Conservation (phyloP, 2,329 filamentous ascomycete species). For the Cercospora sojina region DNA sequence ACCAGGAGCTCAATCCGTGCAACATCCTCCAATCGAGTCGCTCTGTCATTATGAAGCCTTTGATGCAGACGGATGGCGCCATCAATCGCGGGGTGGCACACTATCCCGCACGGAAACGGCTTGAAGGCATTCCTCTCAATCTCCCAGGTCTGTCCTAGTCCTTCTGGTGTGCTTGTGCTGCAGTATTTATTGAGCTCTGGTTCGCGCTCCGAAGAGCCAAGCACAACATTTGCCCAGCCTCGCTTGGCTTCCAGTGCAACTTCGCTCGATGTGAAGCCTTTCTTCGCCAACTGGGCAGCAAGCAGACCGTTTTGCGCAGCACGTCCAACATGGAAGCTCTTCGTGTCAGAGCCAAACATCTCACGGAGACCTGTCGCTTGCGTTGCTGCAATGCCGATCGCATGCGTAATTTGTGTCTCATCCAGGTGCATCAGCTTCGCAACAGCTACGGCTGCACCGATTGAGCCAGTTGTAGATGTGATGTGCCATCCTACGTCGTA, state of each 20-base stretch:
- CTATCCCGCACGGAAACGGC: constrained; percentile 58
- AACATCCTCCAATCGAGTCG: constrained; percentile 38
- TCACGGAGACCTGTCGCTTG: constrained; percentile 56
- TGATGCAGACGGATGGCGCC: constrained; percentile 50
- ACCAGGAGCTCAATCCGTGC: constrained; percentile 46
- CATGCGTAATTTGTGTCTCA: constrained; percentile 46
- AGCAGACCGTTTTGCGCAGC: constrained; percentile 55
- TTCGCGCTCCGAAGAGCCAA: constrained; percentile 36
- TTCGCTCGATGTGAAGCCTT: constrained; percentile 51
- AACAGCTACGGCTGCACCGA: constrained; percentile 55
- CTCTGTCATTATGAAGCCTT: constrained; percentile 37
- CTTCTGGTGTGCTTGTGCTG: constrained; percentile 34
- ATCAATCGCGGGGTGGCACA: constrained; percentile 58
- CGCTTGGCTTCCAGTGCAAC: constrained; percentile 53
- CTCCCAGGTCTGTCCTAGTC: constrained; percentile 49
- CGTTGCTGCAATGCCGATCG: constrained; percentile 55
- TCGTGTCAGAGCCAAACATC: constrained; percentile 58
- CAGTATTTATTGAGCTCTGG: constrained; percentile 42
- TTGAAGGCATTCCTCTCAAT: constrained; percentile 57
- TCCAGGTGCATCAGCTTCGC: constrained; percentile 49
- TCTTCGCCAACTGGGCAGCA: constrained; percentile 47
- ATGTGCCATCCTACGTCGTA: constrained; percentile 60
- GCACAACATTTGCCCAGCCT: constrained; percentile 55
- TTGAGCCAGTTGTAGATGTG: constrained; percentile 52
- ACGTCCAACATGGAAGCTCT: constrained; percentile 56